phyloP scores from a whole-genome alignment of 345 rosid species.

The Camelina hispida region DNA sequence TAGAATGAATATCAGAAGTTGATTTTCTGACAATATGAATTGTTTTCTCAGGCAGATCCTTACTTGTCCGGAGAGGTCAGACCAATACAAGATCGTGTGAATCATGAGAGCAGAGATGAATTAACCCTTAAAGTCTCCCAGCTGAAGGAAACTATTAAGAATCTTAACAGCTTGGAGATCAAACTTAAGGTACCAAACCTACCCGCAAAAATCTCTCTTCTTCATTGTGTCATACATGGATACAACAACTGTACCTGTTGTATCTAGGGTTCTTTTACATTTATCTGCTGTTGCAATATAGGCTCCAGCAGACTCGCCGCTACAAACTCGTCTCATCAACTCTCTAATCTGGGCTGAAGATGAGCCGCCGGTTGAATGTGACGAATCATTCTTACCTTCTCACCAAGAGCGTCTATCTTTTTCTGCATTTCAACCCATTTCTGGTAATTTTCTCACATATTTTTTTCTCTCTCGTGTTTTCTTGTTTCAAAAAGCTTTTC shows the following conservation, averaged over 20 bases:
- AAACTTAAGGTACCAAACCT: slow-evolving; percentile 66
- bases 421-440: slow-evolving; percentile 67
- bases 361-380: slow-evolving; percentile 53
- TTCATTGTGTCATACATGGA: background rate
- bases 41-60: slow-evolving; percentile 68
- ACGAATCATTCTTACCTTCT: slow-evolving; percentile 64
- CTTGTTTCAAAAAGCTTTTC: background rate
- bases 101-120: slow-evolving; percentile 37
- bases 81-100: slow-evolving; percentile 58
- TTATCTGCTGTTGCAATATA: slow-evolving; percentile 42
- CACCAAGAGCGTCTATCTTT: slow-evolving; percentile 71
- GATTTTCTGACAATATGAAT: background rate
- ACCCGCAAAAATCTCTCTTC: background rate
- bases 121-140: slow-evolving; percentile 48
- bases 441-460: slow-evolving; percentile 49
- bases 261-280: slow-evolving; percentile 4
- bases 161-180: slow-evolving; percentile 72
- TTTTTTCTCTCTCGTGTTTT: background rate
- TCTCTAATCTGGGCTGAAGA: slow-evolving; percentile 73
- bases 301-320: slow-evolving; percentile 61
- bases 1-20: background rate
- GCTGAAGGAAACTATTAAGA: slow-evolving; percentile 62
- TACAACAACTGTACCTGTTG: background rate
- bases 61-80: slow-evolving; percentile 74
- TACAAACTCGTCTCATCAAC: slow-evolving; percentile 67